Percentiles rank a stretch among this genome's conserved stretches.
Evolutionary conservation across 345 rosid genomes (phyloP).

Genomic region (Odontarrhena argentea): DNA sequence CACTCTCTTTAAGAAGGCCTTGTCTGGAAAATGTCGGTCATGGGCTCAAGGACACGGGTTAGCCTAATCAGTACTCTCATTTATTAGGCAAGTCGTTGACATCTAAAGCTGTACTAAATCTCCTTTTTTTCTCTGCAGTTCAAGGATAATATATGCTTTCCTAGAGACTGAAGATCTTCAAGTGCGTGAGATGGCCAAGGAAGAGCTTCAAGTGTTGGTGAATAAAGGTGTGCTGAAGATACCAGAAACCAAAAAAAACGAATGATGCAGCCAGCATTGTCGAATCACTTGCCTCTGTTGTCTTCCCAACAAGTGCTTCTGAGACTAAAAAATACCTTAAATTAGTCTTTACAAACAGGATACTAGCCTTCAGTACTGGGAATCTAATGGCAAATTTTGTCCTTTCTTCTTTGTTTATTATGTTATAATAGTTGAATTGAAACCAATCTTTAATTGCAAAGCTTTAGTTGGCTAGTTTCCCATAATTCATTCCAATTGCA

Average conservation of each 20-base stretch:
- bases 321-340: constrained; percentile 5
- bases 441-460: not conserved
- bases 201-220: constrained; percentile 72
- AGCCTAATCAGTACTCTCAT: constrained; percentile 18
- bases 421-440: not conserved
- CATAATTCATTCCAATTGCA: not conserved
- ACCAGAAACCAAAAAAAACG: constrained; percentile 43
- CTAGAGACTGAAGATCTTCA: constrained; percentile 59
- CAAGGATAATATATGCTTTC: constrained; percentile 72
- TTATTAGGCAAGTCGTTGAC: constrained; percentile 6
- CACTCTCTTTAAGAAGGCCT: constrained; percentile 69
- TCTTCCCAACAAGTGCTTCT: constrained; percentile 1
- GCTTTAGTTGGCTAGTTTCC: not conserved
- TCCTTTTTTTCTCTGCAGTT: constrained; percentile 51
- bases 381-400: constrained; percentile 26
- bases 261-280: constrained; percentile 31
- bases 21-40: constrained; percentile 59
- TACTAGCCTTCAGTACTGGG: constrained; percentile 14
- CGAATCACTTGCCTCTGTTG: constrained; percentile 10
- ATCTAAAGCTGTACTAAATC: constrained; percentile 18
- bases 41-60: constrained; percentile 96
- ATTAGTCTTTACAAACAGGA: not conserved
- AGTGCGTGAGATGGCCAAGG: constrained; percentile 52
- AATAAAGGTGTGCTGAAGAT: constrained; percentile 61
- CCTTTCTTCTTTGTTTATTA: constrained; percentile 5